Evolutionary conservation across 163 green algal species (phyloP).

Genomic region (Scenedesmus sp.): DNA sequence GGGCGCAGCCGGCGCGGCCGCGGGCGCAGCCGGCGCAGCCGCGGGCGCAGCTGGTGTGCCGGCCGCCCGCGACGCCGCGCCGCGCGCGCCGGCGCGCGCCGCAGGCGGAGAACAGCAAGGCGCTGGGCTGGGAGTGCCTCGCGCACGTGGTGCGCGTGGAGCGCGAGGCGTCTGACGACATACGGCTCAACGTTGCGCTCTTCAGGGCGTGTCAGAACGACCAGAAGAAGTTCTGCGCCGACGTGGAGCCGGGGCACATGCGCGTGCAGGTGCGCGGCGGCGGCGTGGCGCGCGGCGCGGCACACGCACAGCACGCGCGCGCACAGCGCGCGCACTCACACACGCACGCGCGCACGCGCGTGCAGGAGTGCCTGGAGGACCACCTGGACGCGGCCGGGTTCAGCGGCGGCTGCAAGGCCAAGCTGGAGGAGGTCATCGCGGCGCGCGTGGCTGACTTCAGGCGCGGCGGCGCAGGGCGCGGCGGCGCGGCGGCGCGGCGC

Average conservation of each 20-base stretch:
- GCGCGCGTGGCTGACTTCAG: conserved; percentile 71
- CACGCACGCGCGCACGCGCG: too few species aligned
- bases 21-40: background rate
- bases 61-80: background rate
- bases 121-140: conserved; percentile 37
- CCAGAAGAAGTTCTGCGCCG: conserved; percentile 63
- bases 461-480: too few species aligned
- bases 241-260: conserved; percentile 67
- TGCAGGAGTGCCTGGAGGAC: conserved; percentile 69
- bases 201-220: conserved; percentile 62
- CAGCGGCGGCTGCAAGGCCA: conserved; percentile 65
- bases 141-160: conserved; percentile 33
- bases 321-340: too few species aligned
- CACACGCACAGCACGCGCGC: too few species aligned
- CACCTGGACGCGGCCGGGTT: conserved; percentile 67
- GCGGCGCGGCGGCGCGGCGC: too few species aligned
- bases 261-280: conserved; percentile 48
- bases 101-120: conserved; percentile 28
- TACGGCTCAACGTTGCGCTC: conserved; percentile 67
- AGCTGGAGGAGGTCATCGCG: conserved; percentile 75
- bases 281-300: too few species aligned
- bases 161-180: conserved; percentile 56
- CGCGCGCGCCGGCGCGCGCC: background rate
- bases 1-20: too few species aligned
- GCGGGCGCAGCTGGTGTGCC: background rate